Percentiles rank a stretch among this genome's conserved stretches.
Conservation (phyloP, 805 yeast species). For the Saccharomyces jurei region DNA sequence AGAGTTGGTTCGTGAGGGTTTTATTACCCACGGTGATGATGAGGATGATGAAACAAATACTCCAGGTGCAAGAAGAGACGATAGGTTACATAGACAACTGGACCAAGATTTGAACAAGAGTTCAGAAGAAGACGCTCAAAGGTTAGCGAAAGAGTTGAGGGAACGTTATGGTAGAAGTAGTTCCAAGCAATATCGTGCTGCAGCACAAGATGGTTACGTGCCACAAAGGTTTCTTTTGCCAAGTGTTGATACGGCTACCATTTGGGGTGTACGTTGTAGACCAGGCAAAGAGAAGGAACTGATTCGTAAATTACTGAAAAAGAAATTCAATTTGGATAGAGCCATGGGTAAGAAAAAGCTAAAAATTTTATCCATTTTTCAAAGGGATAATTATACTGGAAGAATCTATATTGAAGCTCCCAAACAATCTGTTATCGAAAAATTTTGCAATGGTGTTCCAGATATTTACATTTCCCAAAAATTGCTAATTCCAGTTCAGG, state of each 20-base stretch:
- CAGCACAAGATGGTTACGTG: constrained; percentile 71
- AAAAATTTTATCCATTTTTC: constrained; percentile 82
- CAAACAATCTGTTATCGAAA: constrained; percentile 82
- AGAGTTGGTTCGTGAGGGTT: constrained; percentile 77
- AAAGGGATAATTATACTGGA: constrained; percentile 87
- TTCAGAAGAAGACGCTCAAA: constrained; percentile 92
- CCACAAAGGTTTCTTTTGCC: constrained; percentile 92
- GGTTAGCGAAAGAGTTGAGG: constrained; percentile 82
- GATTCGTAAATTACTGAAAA: constrained; percentile 75
- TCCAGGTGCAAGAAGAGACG: constrained; percentile 43
- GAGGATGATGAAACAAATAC: constrained; percentile 52
- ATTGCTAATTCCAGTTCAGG: constrained; percentile 88
- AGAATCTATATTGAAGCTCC: constrained; percentile 92
- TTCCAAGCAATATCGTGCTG: constrained; percentile 66
- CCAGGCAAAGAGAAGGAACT: constrained; percentile 89
- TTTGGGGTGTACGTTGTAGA: constrained; percentile 92
- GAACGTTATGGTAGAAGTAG: constrained; percentile 87
- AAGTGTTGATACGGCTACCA: constrained; percentile 90
- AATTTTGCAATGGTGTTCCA: constrained; percentile 82
- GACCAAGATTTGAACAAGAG: constrained; percentile 81
- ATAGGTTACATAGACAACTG: constrained; percentile 81
- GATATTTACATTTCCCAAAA: constrained; percentile 70
- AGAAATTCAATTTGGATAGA: constrained; percentile 69
- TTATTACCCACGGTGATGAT: constrained; percentile 49
- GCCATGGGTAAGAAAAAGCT: constrained; percentile 60